Percentiles rank a stretch among this genome's conserved stretches.
phyloP scores from a whole-genome alignment of 2,329 filamentous ascomycete species.

The Fusarium sp. region DNA sequence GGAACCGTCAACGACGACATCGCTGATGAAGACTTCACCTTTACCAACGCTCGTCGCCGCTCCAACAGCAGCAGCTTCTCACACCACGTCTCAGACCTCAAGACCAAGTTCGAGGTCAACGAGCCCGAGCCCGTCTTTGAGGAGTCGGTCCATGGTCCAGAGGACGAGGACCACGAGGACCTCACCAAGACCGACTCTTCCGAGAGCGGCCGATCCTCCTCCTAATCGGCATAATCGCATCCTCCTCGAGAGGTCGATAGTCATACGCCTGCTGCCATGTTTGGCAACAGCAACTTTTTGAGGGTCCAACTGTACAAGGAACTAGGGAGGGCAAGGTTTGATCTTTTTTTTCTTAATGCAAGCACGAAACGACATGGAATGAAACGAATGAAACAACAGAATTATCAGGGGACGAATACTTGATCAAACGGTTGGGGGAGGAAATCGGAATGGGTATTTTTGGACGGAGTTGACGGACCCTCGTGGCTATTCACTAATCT shows the following conservation, averaged over 20 bases:
- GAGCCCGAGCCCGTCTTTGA: constrained; percentile 94
- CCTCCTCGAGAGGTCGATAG: constrained; percentile 31
- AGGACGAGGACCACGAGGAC: constrained; percentile 66
- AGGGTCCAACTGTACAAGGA: constrained; percentile 40
- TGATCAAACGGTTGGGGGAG: constrained; percentile 14
- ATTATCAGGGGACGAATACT: constrained; percentile 11
- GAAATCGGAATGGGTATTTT: constrained; percentile 16
- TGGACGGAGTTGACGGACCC: constrained; percentile 42
- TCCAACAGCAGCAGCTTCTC: constrained; percentile 88
- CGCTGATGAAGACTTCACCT: constrained; percentile 84
- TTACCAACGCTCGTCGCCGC: constrained; percentile 87
- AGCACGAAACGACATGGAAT: constrained; percentile 45
- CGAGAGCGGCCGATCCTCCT: constrained; percentile 69
- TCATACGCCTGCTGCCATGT: constrained; percentile 43
- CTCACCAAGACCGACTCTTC: constrained; percentile 69
- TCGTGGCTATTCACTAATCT: constrained; percentile 46
- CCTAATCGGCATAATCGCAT: constrained; percentile 55
- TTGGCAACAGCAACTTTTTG: constrained; percentile 16
- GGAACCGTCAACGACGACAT: constrained; percentile 86
- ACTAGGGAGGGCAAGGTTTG: no score
- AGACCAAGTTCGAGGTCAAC: constrained; percentile 95
- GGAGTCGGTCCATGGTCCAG: constrained; percentile 81
- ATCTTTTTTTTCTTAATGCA: constrained; percentile 25
- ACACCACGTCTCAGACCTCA: constrained; percentile 80
- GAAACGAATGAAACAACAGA: constrained; percentile 42